These are phyloP conservation scores for Rubroshorea leprosula DNA, from an alignment of 345 rosid genomes.

Conservation along the genomic window DNA sequence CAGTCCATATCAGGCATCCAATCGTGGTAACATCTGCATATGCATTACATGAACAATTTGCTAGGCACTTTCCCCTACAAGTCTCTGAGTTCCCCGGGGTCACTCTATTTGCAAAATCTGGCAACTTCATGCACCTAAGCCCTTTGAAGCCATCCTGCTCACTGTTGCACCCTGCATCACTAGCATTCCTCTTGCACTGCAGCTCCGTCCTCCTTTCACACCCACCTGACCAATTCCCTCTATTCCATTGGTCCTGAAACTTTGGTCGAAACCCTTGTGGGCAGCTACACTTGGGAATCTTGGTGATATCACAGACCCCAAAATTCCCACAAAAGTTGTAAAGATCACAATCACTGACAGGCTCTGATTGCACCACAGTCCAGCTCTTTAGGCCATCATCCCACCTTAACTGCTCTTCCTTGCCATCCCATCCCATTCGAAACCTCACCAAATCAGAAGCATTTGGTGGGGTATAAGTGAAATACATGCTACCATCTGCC, in stretches of 20 bases:
- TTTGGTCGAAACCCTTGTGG: constrained; percentile 45
- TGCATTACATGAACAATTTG: constrained; percentile 61
- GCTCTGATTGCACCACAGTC: constrained; percentile 43
- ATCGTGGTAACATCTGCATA: constrained; percentile 33
- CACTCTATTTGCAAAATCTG: constrained; percentile 32
- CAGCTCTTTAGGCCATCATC: constrained; percentile 29
- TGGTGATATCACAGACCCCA: constrained; percentile 38
- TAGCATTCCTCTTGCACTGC: constrained; percentile 36
- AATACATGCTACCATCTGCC: constrained; percentile 39
- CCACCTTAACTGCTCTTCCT: constrained; percentile 55
- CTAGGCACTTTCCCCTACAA: constrained; percentile 35
- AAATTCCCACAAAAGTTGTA: constrained; percentile 73
- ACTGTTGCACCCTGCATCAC: constrained; percentile 23
- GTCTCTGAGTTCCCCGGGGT: constrained; percentile 25
- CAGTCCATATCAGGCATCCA: constrained; percentile 58
- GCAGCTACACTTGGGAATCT: constrained; percentile 41
- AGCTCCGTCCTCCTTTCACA: constrained; percentile 37
- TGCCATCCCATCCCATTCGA: constrained; percentile 38
- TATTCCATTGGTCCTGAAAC: constrained; percentile 26
- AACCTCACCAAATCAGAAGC: constrained; percentile 46
- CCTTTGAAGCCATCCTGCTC: constrained; percentile 42
- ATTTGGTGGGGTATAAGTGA: constrained; percentile 46
- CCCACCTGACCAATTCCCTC: constrained; percentile 44
- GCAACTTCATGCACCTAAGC: constrained; percentile 33
- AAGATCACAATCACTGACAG: constrained; percentile 49